Conservation (phyloP, 148 eudicot genomes). For the Heliamphora exappendiculata region DNA sequence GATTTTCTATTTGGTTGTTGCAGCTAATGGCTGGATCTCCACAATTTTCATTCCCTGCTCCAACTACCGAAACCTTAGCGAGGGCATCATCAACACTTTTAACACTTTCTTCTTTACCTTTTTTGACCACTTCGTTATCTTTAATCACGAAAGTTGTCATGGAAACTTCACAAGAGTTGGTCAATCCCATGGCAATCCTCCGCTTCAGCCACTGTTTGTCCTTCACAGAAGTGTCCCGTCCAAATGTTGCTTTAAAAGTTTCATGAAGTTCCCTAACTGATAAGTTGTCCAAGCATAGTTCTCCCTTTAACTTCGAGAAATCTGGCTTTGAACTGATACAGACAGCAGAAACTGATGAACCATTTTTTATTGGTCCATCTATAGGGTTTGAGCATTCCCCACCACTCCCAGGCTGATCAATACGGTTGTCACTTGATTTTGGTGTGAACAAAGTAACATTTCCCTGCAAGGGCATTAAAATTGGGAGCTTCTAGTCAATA, state of each 20-base stretch:
- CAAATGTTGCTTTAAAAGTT: conserved; percentile 90
- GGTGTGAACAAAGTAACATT: conserved; percentile 23
- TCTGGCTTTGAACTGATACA: conserved; percentile 47
- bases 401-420: conserved; percentile 25
- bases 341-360: conserved; percentile 23
- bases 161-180: conserved; percentile 87
- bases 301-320: conserved; percentile 72
- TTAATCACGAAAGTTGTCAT: conserved; percentile 53
- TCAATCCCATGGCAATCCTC: conserved; percentile 88
- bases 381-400: conserved; percentile 26
- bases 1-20: conserved; percentile 26
- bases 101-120: conserved; percentile 30
- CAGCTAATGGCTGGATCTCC: conserved; percentile 23
- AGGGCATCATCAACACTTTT: conserved; percentile 18
- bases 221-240: conserved; percentile 83
- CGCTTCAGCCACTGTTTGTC: conserved; percentile 95
- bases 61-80: conserved; percentile 32
- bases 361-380: conserved; percentile 28
- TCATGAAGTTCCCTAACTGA: conserved; percentile 89
- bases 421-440: conserved; percentile 19
- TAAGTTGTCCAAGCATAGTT: conserved; percentile 67
- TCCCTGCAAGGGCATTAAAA: conserved; percentile 30
- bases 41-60: conserved; percentile 26
- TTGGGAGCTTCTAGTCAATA: conserved; percentile 7
- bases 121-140: conserved; percentile 44